phyloP scores from a whole-genome alignment of 148 eudicot species.

The Vaccinium vitisidaea region DNA sequence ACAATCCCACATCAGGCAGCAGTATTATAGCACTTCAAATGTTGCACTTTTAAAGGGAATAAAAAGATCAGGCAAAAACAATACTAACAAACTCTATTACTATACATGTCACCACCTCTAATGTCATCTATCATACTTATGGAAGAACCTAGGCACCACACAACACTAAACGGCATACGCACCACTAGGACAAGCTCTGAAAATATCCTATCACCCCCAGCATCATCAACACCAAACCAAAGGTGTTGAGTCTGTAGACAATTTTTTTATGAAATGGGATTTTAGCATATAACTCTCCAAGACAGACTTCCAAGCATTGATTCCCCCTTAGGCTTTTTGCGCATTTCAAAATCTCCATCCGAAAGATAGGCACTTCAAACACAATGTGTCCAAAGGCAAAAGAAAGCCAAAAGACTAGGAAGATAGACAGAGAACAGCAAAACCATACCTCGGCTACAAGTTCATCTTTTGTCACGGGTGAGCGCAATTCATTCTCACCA shows the following conservation, averaged over 20 bases:
- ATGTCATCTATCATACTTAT: background rate
- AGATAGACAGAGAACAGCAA: background rate
- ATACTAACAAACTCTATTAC: too few relatives aligned
- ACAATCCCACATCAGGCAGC: background rate
- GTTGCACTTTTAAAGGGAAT: background rate
- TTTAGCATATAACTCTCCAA: background rate
- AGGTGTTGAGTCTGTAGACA: background rate
- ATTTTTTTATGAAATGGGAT: background rate
- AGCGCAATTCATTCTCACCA: slow-evolving; percentile 72
- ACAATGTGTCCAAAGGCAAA: background rate
- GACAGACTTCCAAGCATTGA: background rate
- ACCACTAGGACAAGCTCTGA: background rate
- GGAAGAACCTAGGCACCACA: background rate
- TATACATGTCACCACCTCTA: background rate
- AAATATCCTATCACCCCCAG: too few relatives aligned
- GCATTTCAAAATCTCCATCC: background rate
- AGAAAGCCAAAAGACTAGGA: background rate
- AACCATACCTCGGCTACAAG: slow-evolving; percentile 71
- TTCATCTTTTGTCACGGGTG: slow-evolving; percentile 84
- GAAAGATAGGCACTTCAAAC: background rate
- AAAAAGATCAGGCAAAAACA: background rate
- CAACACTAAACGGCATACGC: background rate
- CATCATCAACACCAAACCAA: background rate
- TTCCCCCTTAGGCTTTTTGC: background rate
- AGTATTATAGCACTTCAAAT: background rate